Evolutionary conservation across 805 yeast species (phyloP), one percentile per base, ranked within the genome.

Genomic region (Pichia heedii): DNA sequence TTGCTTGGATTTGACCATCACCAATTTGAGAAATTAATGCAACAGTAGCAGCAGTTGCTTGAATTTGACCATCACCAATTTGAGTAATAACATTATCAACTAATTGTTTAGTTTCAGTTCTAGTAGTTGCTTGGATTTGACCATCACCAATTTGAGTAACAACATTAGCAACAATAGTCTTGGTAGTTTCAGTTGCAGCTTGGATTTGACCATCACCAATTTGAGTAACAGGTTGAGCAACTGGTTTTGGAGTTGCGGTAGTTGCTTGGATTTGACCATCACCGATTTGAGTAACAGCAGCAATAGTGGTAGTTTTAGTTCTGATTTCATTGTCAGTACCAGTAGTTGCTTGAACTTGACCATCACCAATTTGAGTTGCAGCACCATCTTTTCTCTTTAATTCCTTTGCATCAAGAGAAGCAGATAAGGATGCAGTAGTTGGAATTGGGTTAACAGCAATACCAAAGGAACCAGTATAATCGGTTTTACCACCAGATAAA

Each of bases 401-500:
- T 11, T 37, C 33, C 11, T 39, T 30, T 13, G 39, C 41, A 18
- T 19, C 15, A 3, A 33, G 19, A 3, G 32, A 21, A n/a, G 43
- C 29, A 64, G 41, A 26, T 22, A 35, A 29, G 37, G 49, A 35
- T 15, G 50, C n/a, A 39, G 84, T 75, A 40, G 71, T 53, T 48
- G 77, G 81, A 36, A 75, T 51, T 41, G 84, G 73, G 46, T 70
- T 66, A 49, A 83, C 76, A 44, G 83, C 84, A 54, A 84, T 81
- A 68, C 89, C 93, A 56, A 83, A 83, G 35, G 73, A 58, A 39
- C 68, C 63, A 37, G 74, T 48, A 69, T 74, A 79, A 51, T 74
- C 75, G 42, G 85, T 77, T 40, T 68, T 49, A 51, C 77, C 82
- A 33, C 74, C 52, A 45, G 70, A 70, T 38, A 71, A 56, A 40